phyloP scores from a whole-genome alignment of 2,329 filamentous ascomycete genomes.

The Colletotrichum limetticola region DNA sequence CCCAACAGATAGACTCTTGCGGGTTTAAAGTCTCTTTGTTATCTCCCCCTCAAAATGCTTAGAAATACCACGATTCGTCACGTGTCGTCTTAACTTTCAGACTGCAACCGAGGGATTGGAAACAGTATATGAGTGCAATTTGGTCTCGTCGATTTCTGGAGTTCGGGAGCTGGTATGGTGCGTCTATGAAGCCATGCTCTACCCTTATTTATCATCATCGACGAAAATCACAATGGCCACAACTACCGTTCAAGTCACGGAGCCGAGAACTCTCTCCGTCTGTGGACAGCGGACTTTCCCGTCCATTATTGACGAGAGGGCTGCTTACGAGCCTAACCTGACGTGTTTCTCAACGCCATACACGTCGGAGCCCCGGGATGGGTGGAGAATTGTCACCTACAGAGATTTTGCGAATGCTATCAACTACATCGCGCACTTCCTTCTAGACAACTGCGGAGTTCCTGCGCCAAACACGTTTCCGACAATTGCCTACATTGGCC shows the following conservation, averaged over 20 bases:
- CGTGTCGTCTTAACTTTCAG: conserved; percentile 18
- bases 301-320: conserved; percentile 51
- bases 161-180: too few relatives aligned
- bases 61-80: conserved; percentile 23
- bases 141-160: background rate
- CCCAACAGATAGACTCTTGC: background rate
- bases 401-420: conserved; percentile 50
- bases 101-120: background rate
- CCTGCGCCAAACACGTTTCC: conserved; percentile 43
- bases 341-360: conserved; percentile 48
- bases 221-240: conserved; percentile 10
- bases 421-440: conserved; percentile 49
- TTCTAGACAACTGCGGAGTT: conserved; percentile 43
- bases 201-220: background rate
- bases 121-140: background rate
- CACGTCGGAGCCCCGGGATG: conserved; percentile 49
- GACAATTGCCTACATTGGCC: conserved; percentile 58
- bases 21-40: background rate
- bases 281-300: conserved; percentile 44
- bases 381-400: conserved; percentile 52
- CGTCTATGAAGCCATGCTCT: background rate
- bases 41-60: conserved; percentile 17
- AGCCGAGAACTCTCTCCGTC: background rate
- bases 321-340: conserved; percentile 44
- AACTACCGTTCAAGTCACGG: conserved; percentile 1